Evolutionary conservation across 2,329 filamentous ascomycete genomes (phyloP).

Genomic region (Nakataea oryzae): DNA sequence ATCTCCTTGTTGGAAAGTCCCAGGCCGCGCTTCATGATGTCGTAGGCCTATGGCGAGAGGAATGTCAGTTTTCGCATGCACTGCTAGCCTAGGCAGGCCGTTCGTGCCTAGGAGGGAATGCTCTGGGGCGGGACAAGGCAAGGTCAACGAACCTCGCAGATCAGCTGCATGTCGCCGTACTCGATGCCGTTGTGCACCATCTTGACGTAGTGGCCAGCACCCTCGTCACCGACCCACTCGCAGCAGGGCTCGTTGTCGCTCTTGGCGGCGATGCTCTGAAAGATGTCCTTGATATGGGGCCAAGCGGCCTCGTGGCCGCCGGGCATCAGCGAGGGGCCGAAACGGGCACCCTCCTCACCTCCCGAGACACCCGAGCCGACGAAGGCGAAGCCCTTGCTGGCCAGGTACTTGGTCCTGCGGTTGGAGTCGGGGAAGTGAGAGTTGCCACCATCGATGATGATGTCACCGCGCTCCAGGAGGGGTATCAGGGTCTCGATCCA

Average conservation of each 20-base stretch:
- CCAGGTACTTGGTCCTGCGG: slow-evolving; percentile 86
- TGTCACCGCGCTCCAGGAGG: slow-evolving; percentile 75
- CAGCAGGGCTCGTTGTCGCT: slow-evolving; percentile 96
- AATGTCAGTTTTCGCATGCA: slow-evolving; percentile 3
- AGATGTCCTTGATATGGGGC: slow-evolving; percentile 97
- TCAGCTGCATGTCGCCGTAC: slow-evolving; percentile 99
- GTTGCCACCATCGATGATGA: slow-evolving; percentile 99
- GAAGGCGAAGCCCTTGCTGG: slow-evolving; percentile 81
- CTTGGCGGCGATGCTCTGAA: slow-evolving; percentile 97
- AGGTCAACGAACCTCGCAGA: slow-evolving; percentile 69
- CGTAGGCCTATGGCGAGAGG: slow-evolving; percentile 63
- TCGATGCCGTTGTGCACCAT: slow-evolving; percentile 99
- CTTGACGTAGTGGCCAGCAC: slow-evolving; percentile 99
- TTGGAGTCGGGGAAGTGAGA: slow-evolving; percentile 99
- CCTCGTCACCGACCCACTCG: slow-evolving; percentile 99
- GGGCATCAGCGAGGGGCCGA: slow-evolving; percentile 96
- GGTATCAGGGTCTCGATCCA: slow-evolving; percentile 95
- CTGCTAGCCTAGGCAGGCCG: neutral
- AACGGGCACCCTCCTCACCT: slow-evolving; percentile 98
- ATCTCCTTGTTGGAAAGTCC: slow-evolving; percentile 88
- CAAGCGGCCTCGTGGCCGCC: slow-evolving; percentile 97
- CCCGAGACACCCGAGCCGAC: slow-evolving; percentile 96
- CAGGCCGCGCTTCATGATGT: slow-evolving; percentile 98
- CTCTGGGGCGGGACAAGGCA: neutral
- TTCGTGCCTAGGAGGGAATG: neutral